A percentile compares a stretch with the other conserved stretches of the same genome.
phyloP scores from a whole-genome alignment of 345 rosid genomes.

The Jatropha curcas region DNA sequence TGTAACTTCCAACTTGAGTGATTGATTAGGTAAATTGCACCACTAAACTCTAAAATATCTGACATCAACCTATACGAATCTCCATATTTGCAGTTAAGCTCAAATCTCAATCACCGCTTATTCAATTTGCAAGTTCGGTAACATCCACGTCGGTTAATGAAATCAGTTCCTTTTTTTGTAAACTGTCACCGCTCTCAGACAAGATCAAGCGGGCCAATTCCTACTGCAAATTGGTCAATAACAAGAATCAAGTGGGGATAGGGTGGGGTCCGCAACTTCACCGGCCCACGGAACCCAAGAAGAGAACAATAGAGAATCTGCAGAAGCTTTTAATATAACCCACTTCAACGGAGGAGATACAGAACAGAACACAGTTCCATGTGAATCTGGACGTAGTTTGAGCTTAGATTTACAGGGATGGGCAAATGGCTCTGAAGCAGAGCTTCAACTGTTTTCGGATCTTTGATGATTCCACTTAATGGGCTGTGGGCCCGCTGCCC shows the following conservation, averaged over 20 bases:
- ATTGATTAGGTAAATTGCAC: too few species aligned
- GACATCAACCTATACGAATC: background rate
- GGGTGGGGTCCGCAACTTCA: background rate
- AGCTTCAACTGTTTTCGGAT: background rate
- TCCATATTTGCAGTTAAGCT: background rate
- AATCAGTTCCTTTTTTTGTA: background rate
- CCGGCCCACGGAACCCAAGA: background rate
- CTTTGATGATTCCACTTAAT: background rate
- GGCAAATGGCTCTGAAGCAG: too few species aligned
- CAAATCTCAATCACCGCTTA: too few species aligned
- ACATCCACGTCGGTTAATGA: too few species aligned
- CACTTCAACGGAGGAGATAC: too few species aligned
- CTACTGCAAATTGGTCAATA: too few species aligned
- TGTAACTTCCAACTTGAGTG: too few species aligned
- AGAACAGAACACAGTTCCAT: background rate
- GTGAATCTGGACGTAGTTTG: background rate
- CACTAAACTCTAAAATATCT: background rate
- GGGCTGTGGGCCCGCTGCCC: constrained; percentile 7
- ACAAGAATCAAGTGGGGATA: background rate
- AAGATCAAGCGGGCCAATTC: too few species aligned
- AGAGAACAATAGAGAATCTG: background rate
- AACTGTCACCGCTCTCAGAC: background rate
- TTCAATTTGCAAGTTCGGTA: too few species aligned
- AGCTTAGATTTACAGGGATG: background rate
- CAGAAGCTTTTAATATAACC: background rate